phyloP scores from a whole-genome alignment of 2,329 filamentous ascomycete species.

The Aureobasidium zeae region DNA sequence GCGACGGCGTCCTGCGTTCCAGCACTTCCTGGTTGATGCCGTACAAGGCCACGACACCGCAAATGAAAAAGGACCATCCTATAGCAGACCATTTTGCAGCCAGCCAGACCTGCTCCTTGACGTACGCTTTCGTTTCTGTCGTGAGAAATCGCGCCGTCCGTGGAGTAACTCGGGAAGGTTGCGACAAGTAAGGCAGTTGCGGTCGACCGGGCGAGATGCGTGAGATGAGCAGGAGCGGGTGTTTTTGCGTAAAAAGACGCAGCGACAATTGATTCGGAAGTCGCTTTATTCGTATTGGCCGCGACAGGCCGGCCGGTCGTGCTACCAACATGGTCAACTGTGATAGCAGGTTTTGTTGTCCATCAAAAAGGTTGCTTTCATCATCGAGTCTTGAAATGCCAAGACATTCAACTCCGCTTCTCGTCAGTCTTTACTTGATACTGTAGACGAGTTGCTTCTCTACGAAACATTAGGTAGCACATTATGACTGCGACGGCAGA shows the following conservation, averaged over 20 bases:
- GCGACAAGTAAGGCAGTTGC: constrained; percentile 57
- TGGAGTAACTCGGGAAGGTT: constrained; percentile 35
- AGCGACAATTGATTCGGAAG: constrained; percentile 3
- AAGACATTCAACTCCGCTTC: constrained; percentile 2
- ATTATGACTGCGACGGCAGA: too few relatives aligned
- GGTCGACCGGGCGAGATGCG: constrained; percentile 43
- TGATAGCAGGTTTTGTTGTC: background rate
- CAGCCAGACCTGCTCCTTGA: constrained; percentile 61
- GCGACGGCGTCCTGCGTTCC: constrained; percentile 70
- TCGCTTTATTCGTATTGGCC: constrained; percentile 21
- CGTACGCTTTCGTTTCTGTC: constrained; percentile 63
- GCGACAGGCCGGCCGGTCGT: constrained; percentile 19
- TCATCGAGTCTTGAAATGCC: constrained; percentile 4
- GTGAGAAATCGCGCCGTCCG: constrained; percentile 63
- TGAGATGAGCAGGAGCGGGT: constrained; percentile 44
- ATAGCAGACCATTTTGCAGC: constrained; percentile 59
- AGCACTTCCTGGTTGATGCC: constrained; percentile 64
- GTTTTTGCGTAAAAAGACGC: constrained; percentile 51
- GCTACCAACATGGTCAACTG: background rate
- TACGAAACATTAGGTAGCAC: too few relatives aligned
- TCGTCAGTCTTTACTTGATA: too few relatives aligned
- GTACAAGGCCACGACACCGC: constrained; percentile 52
- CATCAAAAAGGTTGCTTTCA: background rate
- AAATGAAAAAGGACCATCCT: constrained; percentile 54
- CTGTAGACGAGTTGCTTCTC: too few relatives aligned